These are phyloP conservation scores for Globisporangium cederbergense DNA, from an alignment of 352 stramenopile genomes.

Conservation along the genomic window DNA sequence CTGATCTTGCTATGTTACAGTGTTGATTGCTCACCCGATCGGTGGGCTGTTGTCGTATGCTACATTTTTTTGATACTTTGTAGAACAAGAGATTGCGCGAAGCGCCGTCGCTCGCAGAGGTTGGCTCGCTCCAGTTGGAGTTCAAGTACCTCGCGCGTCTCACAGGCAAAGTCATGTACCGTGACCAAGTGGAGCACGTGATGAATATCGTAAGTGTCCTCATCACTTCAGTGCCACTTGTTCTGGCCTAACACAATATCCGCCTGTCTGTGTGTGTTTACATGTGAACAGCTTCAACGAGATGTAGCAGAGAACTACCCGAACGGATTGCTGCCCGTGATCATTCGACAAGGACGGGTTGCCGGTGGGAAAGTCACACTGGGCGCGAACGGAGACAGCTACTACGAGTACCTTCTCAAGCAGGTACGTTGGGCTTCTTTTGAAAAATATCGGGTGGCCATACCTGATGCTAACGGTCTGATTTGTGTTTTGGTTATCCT, in stretches of 20 bases:
- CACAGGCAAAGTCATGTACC: slow-evolving; percentile 57
- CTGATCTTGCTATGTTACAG: too few relatives aligned
- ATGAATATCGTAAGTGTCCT: slow-evolving; percentile 48
- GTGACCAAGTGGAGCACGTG: slow-evolving; percentile 65
- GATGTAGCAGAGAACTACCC: slow-evolving; percentile 53
- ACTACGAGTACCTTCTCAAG: slow-evolving; percentile 86
- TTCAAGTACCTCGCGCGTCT: slow-evolving; percentile 75
- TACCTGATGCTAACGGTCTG: background rate
- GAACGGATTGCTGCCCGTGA: slow-evolving; percentile 50
- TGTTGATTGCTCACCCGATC: background rate
- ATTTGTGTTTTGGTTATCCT: too few relatives aligned
- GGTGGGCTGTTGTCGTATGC: too few relatives aligned
- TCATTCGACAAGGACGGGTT: slow-evolving; percentile 41
- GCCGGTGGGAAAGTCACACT: slow-evolving; percentile 56
- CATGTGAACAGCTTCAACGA: slow-evolving; percentile 32
- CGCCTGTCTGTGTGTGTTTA: background rate
- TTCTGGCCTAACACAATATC: background rate
- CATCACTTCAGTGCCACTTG: too few relatives aligned
- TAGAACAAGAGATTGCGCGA: slow-evolving; percentile 36
- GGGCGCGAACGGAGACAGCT: slow-evolving; percentile 75
- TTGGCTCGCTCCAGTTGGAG: slow-evolving; percentile 72
- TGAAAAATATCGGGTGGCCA: background rate
- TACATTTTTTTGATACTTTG: too few relatives aligned
- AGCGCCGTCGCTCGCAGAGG: slow-evolving; percentile 56
- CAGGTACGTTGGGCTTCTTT: slow-evolving; percentile 35